These are phyloP conservation scores for Xylariales sp. DNA, from an alignment of 2,329 filamentous ascomycete species.

Conservation along the genomic window DNA sequence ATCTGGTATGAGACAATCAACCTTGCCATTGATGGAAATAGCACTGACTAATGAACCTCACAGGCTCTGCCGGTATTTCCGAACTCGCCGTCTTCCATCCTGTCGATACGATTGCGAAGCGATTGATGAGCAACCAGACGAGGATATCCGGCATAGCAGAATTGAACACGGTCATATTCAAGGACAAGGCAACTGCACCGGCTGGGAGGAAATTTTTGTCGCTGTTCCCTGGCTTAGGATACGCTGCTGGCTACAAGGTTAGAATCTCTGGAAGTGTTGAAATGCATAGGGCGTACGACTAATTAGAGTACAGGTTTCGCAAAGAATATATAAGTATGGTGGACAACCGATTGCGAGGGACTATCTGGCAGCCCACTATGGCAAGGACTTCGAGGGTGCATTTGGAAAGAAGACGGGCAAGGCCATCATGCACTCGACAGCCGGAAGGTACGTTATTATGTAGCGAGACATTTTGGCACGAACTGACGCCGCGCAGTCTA, in stretches of 20 bases:
- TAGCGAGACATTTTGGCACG: too few species aligned
- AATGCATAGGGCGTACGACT: too few species aligned
- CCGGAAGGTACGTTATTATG: constrained; percentile 80
- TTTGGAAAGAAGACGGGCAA: constrained; percentile 98
- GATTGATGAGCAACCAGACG: constrained; percentile 96
- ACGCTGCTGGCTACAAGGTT: constrained; percentile 95
- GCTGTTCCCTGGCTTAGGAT: constrained; percentile 93
- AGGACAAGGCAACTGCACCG: constrained; percentile 72
- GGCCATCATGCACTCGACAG: constrained; percentile 95
- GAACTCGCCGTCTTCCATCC: constrained; percentile 71
- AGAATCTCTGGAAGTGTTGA: too few species aligned
- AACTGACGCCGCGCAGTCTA: constrained; percentile 47
- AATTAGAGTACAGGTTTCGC: constrained; percentile 57
- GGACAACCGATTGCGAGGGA: constrained; percentile 94
- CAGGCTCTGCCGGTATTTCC: constrained; percentile 57
- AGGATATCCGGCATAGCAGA: constrained; percentile 45
- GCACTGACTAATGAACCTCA: constrained; percentile 1
- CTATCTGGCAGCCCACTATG: constrained; percentile 76
- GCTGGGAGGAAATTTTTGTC: constrained; percentile 79
- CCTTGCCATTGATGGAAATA: background rate
- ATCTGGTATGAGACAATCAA: constrained; percentile 59
- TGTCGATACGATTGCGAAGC: constrained; percentile 96
- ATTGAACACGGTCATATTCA: constrained; percentile 92
- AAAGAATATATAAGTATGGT: constrained; percentile 98
- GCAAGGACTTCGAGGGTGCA: constrained; percentile 75